phyloP scores from a whole-genome alignment of 2,329 filamentous ascomycete species.

The Passalora sequoiae region DNA sequence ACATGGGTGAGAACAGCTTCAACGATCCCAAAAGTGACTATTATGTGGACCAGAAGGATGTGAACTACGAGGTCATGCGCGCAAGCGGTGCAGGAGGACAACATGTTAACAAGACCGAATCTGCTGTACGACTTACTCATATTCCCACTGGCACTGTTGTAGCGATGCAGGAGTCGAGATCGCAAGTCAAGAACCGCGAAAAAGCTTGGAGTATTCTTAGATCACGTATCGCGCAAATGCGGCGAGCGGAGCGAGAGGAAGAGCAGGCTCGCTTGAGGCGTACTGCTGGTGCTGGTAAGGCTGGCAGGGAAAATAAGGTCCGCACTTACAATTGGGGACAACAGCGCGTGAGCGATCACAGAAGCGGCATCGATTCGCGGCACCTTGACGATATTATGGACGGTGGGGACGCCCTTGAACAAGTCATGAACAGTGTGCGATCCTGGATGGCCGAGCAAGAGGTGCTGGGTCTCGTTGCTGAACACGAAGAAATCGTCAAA shows the following conservation, averaged over 20 bases:
- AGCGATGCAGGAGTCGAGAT: constrained; percentile 86
- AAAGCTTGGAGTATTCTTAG: constrained; percentile 82
- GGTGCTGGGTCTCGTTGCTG: constrained; percentile 56
- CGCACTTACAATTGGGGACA: constrained; percentile 80
- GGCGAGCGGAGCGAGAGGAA: constrained; percentile 77
- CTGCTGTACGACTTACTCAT: constrained; percentile 88
- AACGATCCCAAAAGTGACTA: constrained; percentile 88
- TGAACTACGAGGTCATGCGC: constrained; percentile 81
- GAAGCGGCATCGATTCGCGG: constrained; percentile 72
- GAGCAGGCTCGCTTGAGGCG: constrained; percentile 68
- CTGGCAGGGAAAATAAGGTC: constrained; percentile 89
- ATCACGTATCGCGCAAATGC: constrained; percentile 71
- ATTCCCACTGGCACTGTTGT: constrained; percentile 80
- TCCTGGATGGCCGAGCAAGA: constrained; percentile 72
- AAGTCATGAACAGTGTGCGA: constrained; percentile 70
- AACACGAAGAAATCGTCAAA: constrained; percentile 27
- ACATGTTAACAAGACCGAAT: constrained; percentile 98
- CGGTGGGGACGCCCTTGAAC: constrained; percentile 67
- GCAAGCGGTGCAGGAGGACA: constrained; percentile 89
- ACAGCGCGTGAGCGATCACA: constrained; percentile 82
- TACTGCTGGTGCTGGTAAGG: constrained; percentile 70
- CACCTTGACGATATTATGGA: constrained; percentile 75
- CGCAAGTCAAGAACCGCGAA: constrained; percentile 82
- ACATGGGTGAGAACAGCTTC: constrained; percentile 54
- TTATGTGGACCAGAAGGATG: constrained; percentile 79